Evolutionary conservation across 345 rosid genomes (phyloP), one percentile per base, ranked within the genome.

Genomic region (Adansonia digitata): DNA sequence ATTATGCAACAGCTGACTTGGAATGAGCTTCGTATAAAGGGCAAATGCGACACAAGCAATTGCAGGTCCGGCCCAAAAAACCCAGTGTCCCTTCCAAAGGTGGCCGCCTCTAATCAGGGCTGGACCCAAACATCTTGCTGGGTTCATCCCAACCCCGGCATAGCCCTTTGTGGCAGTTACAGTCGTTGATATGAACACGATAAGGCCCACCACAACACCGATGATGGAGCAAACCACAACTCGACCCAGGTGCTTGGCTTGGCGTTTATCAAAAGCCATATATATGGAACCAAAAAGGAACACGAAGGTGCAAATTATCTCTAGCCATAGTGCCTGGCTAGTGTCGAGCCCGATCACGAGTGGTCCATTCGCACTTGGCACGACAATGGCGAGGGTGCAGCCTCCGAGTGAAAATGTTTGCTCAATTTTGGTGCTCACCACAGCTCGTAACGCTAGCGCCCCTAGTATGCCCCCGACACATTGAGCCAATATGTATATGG

Each of bases 121-220:
- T 0, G 88, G 86, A 35, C 88, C 89, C 51, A 88, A 65, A 72
- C 86, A 86, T 31, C 88, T 84, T 2, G 88, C 86, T 0, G 88
- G 89, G 68, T 84, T 88, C 76, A 88, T 45, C 79, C 86, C 88
- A 34, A 78, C 89, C 2, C 91, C 91, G 0, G 82, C 82, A 49
- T 85, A 88, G 1, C 85, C 85, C 69, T 79, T 77, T 1, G 70
- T 69, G 7, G 84, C 79, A 0, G 89, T 88, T 17, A 84, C 84
- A 0, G 84, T 76, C 0, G 86, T 81, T 1, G 89, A 85, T n/a
- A 84, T 52, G 66, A 81, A 85, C 40, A 85, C 85, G 0, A 83
- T 43, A n/a, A 84, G 43, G 3, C 87, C 88, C 76, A 85, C 29
- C 2, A 77, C 84, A 0, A 52, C 37, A 22, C 86, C 91, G 51